Conservation (phyloP, 2,329 filamentous ascomycete species). For the Talaromyces marneffei region DNA sequence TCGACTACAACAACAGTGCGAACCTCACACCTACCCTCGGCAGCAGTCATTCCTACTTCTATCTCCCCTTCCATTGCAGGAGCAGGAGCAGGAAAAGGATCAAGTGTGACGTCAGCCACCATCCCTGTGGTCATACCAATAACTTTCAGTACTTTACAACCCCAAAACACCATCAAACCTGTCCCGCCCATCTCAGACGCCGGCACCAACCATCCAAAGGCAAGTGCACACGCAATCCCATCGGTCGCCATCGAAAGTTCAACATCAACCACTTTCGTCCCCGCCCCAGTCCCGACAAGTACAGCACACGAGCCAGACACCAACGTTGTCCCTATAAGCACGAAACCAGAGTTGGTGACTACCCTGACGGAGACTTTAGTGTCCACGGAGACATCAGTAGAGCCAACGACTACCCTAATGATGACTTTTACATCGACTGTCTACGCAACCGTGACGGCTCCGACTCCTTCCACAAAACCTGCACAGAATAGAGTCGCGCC, state of each 20-base stretch:
- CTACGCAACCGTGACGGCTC: neutral
- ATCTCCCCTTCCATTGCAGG: neutral
- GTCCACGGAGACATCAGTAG: neutral
- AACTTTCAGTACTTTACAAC: neutral
- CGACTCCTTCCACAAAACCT: neutral
- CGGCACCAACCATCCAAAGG: neutral
- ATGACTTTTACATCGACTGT: neutral
- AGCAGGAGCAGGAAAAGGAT: neutral
- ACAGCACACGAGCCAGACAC: neutral
- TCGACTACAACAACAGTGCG: neutral
- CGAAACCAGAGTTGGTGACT: neutral
- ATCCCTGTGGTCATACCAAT: neutral
- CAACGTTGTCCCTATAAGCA: neutral
- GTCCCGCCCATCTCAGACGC: neutral
- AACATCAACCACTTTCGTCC: conserved; percentile 1
- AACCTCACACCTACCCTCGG: neutral
- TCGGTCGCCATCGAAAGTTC: neutral
- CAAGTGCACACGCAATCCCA: neutral
- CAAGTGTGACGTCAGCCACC: neutral
- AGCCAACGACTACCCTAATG: neutral
- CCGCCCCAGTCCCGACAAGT: neutral
- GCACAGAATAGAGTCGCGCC: neutral
- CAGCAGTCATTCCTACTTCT: neutral
- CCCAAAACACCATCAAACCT: neutral
- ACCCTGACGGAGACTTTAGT: neutral